Percentiles rank a stretch among this genome's conserved stretches.
phyloP scores from a whole-genome alignment of 768 basidiomycete species.

The Suillus subluteus region DNA sequence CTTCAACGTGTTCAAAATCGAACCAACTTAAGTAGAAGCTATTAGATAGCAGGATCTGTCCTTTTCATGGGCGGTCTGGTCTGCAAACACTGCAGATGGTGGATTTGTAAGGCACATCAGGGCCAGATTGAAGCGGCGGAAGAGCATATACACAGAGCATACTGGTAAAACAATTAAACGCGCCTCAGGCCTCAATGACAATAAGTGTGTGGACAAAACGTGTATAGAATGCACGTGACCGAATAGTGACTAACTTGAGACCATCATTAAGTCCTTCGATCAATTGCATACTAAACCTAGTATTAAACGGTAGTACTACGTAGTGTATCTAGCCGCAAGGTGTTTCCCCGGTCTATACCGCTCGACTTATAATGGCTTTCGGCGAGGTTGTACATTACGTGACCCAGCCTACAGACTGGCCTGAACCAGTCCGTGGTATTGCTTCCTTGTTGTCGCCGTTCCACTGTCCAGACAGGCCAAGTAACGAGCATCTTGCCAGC shows the following conservation, averaged over 20 bases:
- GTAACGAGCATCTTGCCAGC: neutral
- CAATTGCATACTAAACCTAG: too few relatives aligned
- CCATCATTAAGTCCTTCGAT: too few relatives aligned
- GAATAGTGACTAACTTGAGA: neutral
- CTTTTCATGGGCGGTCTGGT: neutral
- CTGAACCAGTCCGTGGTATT: slow-evolving; percentile 2
- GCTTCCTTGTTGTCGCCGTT: neutral
- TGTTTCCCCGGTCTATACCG: neutral
- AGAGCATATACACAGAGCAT: too few relatives aligned
- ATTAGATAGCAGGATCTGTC: neutral
- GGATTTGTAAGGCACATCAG: too few relatives aligned
- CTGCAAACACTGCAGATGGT: too few relatives aligned
- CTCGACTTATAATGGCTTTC: neutral
- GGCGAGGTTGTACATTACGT: neutral
- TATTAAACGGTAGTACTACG: too few relatives aligned
- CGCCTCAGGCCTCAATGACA: too few relatives aligned
- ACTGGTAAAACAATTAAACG: too few relatives aligned
- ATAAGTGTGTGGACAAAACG: too few relatives aligned
- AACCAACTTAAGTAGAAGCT: neutral
- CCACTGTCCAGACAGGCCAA: neutral
- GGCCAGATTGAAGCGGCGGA: too few relatives aligned
- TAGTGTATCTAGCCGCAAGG: neutral
- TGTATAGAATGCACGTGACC: neutral
- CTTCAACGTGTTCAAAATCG: too few relatives aligned
- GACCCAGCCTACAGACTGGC: neutral